Evolutionary conservation across 2,329 filamentous ascomycete species (phyloP), one percentile per base, ranked within the genome.

Genomic region (Epichloe amarillans): DNA sequence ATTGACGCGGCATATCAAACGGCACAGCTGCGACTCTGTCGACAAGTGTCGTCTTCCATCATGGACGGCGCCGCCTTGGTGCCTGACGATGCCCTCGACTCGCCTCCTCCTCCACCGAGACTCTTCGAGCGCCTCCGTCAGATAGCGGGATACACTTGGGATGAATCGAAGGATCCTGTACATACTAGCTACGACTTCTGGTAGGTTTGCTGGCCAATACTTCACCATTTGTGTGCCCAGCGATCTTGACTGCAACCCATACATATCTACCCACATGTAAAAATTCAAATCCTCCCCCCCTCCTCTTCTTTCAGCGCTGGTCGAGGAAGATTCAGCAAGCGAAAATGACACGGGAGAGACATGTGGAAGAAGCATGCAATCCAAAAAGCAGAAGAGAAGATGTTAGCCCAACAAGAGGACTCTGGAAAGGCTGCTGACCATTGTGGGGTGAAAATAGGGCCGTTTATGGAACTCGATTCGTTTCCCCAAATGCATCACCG

Each of bases 131-230:
- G 86, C 47, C 73, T 90, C 57, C 75, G 79, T 55, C 83, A 87
- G 63, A 75, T 90, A 56, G 75, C 82, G 44, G 85, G 84, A 49
- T 89, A 88, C 63, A 80, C 77, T 6, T 90, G 86, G 86, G 84
- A 89, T 65, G 83, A 86, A 57, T 74, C 77, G 14, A 65, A 62
- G 52, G 66, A 67, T 26, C 78, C 79, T 11, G 71, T 76, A 51
- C 80, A 83, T 62, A 77, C 78, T 47, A 88, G 83, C 60, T 96
- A 95, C 68, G 88, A 94, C 65, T 89, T 90, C 71, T 97, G 90
- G 88, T 82, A 71, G 60, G 68, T 54, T 48, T 17, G 33, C 48
- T 36, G 38, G 30, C 10, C 30, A 30, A 11, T 11, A 30, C 30
- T 11, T 30, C 30, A 30, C 4, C 30, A 30, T 11, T 30, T 10